phyloP scores from a whole-genome alignment of 352 stramenopile species.

The Pythium guiyangense region DNA sequence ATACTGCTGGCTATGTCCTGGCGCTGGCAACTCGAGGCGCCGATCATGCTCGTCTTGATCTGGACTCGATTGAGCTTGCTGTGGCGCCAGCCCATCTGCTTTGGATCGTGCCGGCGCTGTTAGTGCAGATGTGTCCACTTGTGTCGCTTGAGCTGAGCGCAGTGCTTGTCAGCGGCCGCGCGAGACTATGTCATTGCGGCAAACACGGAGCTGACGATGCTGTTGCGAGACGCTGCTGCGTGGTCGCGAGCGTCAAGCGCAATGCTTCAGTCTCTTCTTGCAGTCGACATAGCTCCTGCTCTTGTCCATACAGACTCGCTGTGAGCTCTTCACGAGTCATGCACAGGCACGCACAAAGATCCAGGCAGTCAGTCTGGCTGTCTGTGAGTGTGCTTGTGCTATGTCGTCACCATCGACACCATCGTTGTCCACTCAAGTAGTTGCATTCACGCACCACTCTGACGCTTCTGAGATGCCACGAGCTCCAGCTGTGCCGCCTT shows the following conservation, averaged over 20 bases:
- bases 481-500: constrained; percentile 29
- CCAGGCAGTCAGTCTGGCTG: neutral
- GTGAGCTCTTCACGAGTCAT: constrained; percentile 11
- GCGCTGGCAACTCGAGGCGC: neutral
- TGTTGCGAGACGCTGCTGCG: too few relatives aligned
- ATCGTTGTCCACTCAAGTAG: too few relatives aligned
- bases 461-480: constrained; percentile 15
- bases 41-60: constrained; percentile 14
- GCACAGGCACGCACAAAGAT: constrained; percentile 4
- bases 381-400: too few relatives aligned
- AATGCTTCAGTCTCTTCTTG: too few relatives aligned
- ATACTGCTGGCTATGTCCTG: neutral
- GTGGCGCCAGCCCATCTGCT: constrained; percentile 47
- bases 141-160: constrained; percentile 13
- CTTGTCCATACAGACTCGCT: too few relatives aligned
- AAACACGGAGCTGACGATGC: constrained; percentile 8
- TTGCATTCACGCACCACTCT: constrained; percentile 5
- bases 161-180: constrained; percentile 22
- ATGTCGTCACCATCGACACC: too few relatives aligned
- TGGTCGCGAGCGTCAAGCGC: too few relatives aligned
- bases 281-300: too few relatives aligned
- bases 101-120: constrained; percentile 32
- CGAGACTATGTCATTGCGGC: neutral
- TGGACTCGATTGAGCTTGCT: neutral
- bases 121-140: neutral